These are phyloP conservation scores for Hypoxylon sp. DNA, from an alignment of 2,329 filamentous ascomycete species.

Conservation along the genomic window DNA sequence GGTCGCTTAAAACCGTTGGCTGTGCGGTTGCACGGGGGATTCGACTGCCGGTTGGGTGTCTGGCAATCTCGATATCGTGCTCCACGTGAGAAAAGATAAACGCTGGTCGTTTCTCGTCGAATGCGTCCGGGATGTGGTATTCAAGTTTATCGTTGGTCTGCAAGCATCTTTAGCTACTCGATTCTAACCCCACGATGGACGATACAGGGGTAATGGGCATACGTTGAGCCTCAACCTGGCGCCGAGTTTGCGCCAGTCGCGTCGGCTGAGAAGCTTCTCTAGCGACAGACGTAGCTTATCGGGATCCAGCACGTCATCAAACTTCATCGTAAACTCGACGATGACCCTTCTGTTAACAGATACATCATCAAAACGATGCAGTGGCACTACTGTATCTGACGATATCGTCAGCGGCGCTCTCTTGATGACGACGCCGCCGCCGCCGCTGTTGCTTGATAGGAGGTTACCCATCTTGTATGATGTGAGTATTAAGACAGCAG, in stretches of 20 bases:
- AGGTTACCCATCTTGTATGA: constrained; percentile 36
- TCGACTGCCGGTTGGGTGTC: constrained; percentile 59
- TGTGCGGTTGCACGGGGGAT: constrained; percentile 55
- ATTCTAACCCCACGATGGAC: neutral
- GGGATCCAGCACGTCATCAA: constrained; percentile 58
- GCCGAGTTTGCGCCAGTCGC: constrained; percentile 63
- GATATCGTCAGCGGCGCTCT: constrained; percentile 33
- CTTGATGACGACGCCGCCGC: constrained; percentile 1
- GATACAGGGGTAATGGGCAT: constrained; percentile 21
- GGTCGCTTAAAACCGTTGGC: constrained; percentile 52
- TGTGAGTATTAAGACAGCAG: constrained; percentile 19
- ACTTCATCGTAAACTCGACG: constrained; percentile 42
- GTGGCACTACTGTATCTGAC: constrained; percentile 39
- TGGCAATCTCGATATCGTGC: constrained; percentile 56
- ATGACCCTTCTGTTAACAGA: constrained; percentile 40
- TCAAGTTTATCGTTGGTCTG: constrained; percentile 56
- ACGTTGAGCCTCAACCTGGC: constrained; percentile 61
- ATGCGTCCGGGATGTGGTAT: constrained; percentile 59
- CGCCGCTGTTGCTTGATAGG: constrained; percentile 12
- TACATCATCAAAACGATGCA: constrained; percentile 41
- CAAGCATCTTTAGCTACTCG: constrained; percentile 18
- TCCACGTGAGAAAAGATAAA: constrained; percentile 58
- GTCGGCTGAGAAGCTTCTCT: constrained; percentile 57
- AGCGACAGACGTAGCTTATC: constrained; percentile 57
- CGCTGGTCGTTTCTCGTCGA: constrained; percentile 58